Conservation (phyloP, 306 rosid genomes). For the Prunus mongolica region DNA sequence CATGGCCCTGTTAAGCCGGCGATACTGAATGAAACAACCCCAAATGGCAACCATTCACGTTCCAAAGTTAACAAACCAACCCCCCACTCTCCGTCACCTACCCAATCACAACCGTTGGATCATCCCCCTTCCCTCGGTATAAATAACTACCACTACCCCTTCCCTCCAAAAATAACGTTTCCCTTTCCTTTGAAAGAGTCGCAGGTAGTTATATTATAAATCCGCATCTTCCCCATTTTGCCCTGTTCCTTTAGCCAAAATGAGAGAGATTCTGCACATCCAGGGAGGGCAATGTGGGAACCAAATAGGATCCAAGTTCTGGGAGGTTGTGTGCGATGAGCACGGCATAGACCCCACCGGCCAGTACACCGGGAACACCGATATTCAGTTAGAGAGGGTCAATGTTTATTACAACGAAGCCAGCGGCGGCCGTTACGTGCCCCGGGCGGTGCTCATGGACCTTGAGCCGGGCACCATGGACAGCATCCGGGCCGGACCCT, state of each 20-base stretch:
- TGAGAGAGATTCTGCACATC: constrained; percentile 78
- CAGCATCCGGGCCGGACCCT: constrained; percentile 47
- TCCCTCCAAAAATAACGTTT: not conserved
- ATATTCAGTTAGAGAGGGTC: constrained; percentile 54
- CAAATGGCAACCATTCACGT: constrained; percentile 19
- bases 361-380: constrained; percentile 36
- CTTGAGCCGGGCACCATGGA: constrained; percentile 88
- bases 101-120: constrained; percentile 10
- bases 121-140: constrained; percentile 17
- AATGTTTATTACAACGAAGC: constrained; percentile 60
- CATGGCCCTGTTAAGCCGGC: constrained; percentile 30
- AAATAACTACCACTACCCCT: constrained; percentile 20
- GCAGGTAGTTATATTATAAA: constrained; percentile 17
- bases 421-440: constrained; percentile 59
- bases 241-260: not conserved
- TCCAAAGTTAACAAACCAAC: not conserved
- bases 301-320: constrained; percentile 63
- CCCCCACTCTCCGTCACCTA: not conserved
- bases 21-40: not conserved
- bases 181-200: constrained; percentile 8
- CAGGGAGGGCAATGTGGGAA: constrained; percentile 83
- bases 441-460: constrained; percentile 77
- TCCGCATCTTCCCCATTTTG: constrained; percentile 1
- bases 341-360: constrained; percentile 61
- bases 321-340: constrained; percentile 69